Evolutionary conservation across 228 moss, liverwort and hornwort genomes (phyloP).

Genomic region (Sphagnum fallax): DNA sequence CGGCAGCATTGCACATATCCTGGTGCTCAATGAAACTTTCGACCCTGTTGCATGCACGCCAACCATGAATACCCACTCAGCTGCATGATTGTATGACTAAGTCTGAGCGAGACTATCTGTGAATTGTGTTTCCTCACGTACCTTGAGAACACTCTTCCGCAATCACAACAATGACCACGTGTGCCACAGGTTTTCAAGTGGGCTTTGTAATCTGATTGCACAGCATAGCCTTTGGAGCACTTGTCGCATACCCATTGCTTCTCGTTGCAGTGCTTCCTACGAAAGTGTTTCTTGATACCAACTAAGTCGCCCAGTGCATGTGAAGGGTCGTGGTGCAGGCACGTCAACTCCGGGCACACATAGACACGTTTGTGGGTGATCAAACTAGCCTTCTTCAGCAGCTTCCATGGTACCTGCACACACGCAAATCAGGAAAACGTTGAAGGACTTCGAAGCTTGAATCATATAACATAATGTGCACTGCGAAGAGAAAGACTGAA

Average conservation of each 20-base stretch:
- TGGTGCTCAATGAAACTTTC: constrained; percentile 85
- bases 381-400: constrained; percentile 44
- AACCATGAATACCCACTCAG: neutral
- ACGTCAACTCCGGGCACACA: constrained; percentile 68
- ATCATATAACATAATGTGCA: no score
- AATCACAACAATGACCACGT: constrained; percentile 75
- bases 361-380: constrained; percentile 64
- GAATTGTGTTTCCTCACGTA: neutral
- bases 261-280: constrained; percentile 67
- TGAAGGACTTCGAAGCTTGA: no score
- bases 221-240: constrained; percentile 70
- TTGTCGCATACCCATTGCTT: constrained; percentile 78
- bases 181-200: constrained; percentile 77
- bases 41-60: constrained; percentile 24
- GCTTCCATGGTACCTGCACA: constrained; percentile 72
- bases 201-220: constrained; percentile 77
- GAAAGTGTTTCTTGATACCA: constrained; percentile 71
- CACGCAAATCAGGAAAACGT: no score
- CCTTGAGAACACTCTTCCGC: constrained; percentile 73
- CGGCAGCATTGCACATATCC: constrained; percentile 40
- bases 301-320: constrained; percentile 77
- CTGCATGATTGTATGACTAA: no score
- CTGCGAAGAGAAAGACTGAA: no score
- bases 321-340: constrained; percentile 66
- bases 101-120: no score